Evolutionary conservation across 2,329 filamentous ascomycete species (phyloP), one percentile per base, ranked within the genome.

Genomic region (Paramyrothecium roridum): DNA sequence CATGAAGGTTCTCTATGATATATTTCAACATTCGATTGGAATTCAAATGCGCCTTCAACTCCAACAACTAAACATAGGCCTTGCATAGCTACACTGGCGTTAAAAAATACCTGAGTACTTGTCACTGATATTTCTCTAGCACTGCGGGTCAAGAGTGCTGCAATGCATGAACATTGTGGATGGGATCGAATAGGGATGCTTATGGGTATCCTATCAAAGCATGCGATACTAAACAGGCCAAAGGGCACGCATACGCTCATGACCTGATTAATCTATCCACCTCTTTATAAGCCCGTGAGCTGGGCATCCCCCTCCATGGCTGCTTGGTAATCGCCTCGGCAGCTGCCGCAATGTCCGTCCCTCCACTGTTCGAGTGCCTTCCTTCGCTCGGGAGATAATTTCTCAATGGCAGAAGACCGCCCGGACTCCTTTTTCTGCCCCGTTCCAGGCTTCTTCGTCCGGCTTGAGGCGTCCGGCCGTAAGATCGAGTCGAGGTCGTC

Each of bases 321-420:
- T 6, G 56, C 62, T 23, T 65, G 59, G 37, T 71, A 67, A 61
- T 85, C 82, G 12, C 66, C 67, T 59, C 69, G 73, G 61, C 82
- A 85, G 65, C 82, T 85, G 30, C 80, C 78, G 55, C 82, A 85
- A 61, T 85, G 82, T 57, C 74, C 75, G 3, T 76, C 70, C 56
- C 80, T 73, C 82, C 82, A 85, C 50, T 69, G 64, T 59, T 70
- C 69, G 56, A 85, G 62, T 46, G 65, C 69, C 56, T 72, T 69
- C 56, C 68, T 66, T 57, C 67, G 65, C 53, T 71, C 65, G 19
- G 56, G 56, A 11, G 67, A 57, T 56, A 67, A 64, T 40, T 64
- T 64, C 47, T 64, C 59, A 4, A 19, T 19, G 12, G 4, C n/a
- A 19, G 37, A 16, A 7, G 37, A 19, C 37, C n/a, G 37, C 13